These are phyloP conservation scores for Fraxinus sp. DNA, from an alignment of 305 asterid species.

Conservation along the genomic window DNA sequence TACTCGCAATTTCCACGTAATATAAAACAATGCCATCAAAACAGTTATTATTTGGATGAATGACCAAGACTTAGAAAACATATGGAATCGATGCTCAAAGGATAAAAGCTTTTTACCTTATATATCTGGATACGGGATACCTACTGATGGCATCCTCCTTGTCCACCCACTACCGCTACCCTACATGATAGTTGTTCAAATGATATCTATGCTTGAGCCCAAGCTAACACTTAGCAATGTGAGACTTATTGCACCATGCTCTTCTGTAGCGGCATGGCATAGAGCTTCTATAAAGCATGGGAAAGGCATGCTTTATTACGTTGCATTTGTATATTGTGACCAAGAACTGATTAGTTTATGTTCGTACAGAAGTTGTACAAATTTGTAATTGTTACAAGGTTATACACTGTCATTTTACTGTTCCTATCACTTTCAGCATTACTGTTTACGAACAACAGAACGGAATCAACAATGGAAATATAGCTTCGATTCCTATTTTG, in stretches of 20 bases:
- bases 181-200: neutral
- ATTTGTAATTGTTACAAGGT: neutral
- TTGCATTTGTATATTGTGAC: neutral
- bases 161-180: neutral
- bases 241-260: neutral
- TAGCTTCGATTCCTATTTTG: neutral
- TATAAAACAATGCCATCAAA: neutral
- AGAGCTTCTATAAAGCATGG: neutral
- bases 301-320: neutral
- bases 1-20: neutral
- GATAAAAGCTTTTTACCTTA: neutral
- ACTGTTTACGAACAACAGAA: neutral
- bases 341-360: neutral
- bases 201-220: neutral
- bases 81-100: neutral
- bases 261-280: neutral
- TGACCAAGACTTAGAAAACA: neutral
- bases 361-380: neutral
- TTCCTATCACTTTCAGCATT: neutral
- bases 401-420: neutral
- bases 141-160: neutral
- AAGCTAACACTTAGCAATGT: neutral
- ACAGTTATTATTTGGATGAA: conserved; percentile 8
- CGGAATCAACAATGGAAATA: neutral
- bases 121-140: neutral